A percentile compares a stretch with the other conserved stretches of the same genome.
phyloP scores from a whole-genome alignment of 208 protist genomes.

The Leishmania tarentolae region DNA sequence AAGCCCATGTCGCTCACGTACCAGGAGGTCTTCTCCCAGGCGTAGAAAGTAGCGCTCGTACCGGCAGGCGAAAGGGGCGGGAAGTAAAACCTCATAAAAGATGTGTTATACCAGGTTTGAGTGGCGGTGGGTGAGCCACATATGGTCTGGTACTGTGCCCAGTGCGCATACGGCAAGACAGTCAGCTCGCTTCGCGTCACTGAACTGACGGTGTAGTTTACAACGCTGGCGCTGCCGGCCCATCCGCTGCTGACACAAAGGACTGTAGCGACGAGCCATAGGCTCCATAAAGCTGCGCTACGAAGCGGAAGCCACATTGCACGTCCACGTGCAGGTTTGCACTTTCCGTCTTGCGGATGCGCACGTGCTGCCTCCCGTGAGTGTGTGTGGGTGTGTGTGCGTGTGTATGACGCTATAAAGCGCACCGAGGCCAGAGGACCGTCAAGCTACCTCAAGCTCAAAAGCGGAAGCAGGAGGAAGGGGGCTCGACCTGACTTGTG shows the following conservation, averaged over 20 bases:
- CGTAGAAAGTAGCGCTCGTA: slow-evolving; percentile 32
- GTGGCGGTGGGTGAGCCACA: not conserved
- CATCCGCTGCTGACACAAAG: not conserved
- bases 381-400: not conserved
- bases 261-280: not conserved
- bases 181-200: not conserved
- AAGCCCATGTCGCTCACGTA: slow-evolving; percentile 41
- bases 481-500: not conserved
- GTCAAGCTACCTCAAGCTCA: not conserved
- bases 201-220: not conserved
- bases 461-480: not conserved
- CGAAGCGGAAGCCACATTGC: not conserved
- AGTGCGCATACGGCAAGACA: slow-evolving; percentile 4
- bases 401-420: not conserved
- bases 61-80: not conserved
- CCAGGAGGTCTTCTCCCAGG: slow-evolving; percentile 22
- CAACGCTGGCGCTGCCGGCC: not conserved
- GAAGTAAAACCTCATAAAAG: not conserved
- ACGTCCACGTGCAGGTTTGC: not conserved
- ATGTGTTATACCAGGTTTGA: not conserved
- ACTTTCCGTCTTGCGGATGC: not conserved
- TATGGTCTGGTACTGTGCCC: slow-evolving; percentile 6
- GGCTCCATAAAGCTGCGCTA: not conserved
- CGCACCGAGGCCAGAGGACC: not conserved
- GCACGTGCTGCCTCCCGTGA: not conserved